Base-by-base conservation (phyloP, 2,329 filamentous ascomycete genomes). In the Aschersonia sp. region DNA sequence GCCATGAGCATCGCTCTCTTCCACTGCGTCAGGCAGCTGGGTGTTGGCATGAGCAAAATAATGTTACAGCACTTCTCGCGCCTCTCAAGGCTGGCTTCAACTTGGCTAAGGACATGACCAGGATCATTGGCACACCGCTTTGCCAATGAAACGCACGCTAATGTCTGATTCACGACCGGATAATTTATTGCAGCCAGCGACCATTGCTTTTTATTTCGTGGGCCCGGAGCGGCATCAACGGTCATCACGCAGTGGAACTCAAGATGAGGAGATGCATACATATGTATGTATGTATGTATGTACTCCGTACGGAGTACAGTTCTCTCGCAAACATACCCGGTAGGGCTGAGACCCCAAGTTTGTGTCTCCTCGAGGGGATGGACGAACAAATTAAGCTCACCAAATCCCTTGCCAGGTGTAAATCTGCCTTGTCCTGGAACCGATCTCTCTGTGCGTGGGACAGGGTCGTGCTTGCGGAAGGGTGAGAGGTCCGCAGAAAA, bases 331-430 rank as follows among this genome's bases (percentile, higher is more conserved):
- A 40, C 45, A 48, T 49, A 48, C 35, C 47, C 45, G 45, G 48
- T 51, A 51, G 50, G 50, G 48, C 50, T 51, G 50, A 51, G 50
- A 51, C 48, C 48, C 47, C 38, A 12, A 9, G 42, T 43, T 46
- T 46, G 46, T 46, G 44, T 48, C 20, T 46, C 38, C 44, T 46
- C 28, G 38, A n/a, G 32, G 42, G 45, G 41, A 30, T 35, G 35
- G 30, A 42, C 35, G 47, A 31, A 40, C 31, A 45, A 40, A 31
- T 29, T 20, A 44, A 45, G 44, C 29, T 46, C 47, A 46, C 48
- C 35, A 50, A 49, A 43, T 46, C 47, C 46, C 47, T 45, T 51
- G 48, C 48, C 47, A 51, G 47, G 50, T 51, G 48, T 47, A 47
- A 43, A 51, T 51, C 47, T 51, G n/a, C 30, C 28, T 35, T 40